Evolutionary conservation across 1,139 yeast species (phyloP), one percentile per base, ranked within the genome.

Genomic region (Pichiaceae sp.): DNA sequence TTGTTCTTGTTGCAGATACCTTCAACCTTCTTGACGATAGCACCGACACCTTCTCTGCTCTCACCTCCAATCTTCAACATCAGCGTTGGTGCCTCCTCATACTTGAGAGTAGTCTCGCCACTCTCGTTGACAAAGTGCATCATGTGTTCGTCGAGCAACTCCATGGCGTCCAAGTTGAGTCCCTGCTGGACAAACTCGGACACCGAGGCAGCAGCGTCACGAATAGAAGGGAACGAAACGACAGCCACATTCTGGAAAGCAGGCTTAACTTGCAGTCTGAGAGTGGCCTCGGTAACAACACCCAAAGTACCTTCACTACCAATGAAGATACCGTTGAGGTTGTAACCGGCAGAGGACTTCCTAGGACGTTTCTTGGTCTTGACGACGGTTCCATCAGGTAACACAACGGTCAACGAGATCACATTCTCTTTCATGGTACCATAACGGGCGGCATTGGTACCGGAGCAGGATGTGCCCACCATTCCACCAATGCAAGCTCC

Each of bases 301-400:
- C 91, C 93, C 38, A 82, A 60, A 2, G 93, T 82, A 24, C 93
- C 93, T 53, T 82, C 91, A 42, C 79, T 70, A 0, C 93, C 93
- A 41, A 78, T 65, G 50, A 82, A 77, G 44, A 82, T 57, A 9
- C 77, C 75, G 42, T 77, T 78, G 45, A 78, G 60, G 49, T 80
- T 80, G 55, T 82, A 82, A 8, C 93, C 94, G 3, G 93, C 93
- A 43, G 83, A 65, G 0, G 87, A 72, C 54, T 83, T 83, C 49
- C 85, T 69, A 3, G 93, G 87, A 47, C 93, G 66, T 36, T 69
- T 69, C 44, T 75, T 77, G 2, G 93, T 82, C 60, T 79, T 81
- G 39, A 83, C 63, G 17, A 83, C 62, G 0, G 87, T 74, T 5
- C 94, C 94, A 56, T 83, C 94, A 1, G 93, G 86, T 35, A 83